Evolutionary conservation across 1,284 basidiomycete genomes (phyloP), one percentile per base, ranked within the genome.

Genomic region (Chondrostereum purpureum): DNA sequence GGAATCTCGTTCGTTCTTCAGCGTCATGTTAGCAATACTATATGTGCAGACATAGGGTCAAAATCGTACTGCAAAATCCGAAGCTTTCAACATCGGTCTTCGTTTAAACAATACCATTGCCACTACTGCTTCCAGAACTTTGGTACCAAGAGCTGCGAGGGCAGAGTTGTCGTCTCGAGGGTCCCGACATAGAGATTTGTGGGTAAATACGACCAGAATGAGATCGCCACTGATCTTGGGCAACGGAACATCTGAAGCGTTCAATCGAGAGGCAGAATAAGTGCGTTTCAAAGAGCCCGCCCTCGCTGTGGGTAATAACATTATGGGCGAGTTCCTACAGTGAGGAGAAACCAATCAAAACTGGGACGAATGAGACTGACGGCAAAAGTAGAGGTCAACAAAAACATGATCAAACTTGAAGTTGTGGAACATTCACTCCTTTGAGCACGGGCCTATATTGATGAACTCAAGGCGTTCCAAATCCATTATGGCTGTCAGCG

Each of bases 201-300:
- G 83, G 4, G 80, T 83, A 56, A 75, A 83, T 39, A 84, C 76
- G 52, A 82, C 75, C 44, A 87, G 69, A 52, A 78, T 64, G 34
- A 78, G 61, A 40, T 81, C 75, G 49, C 71, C 73, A 33, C 53
- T 54, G 43, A 71, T 56, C 20, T 37, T 42, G 1, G 14, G 49
- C 23, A 17, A 18, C 2, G 18, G 16, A 13, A 21, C n/a, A 16
- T 19, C 39, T 19, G 14, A 6, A n/a, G 16, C 16, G 13, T n/a
- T 21, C 12, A 17, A 13, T 3, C 4, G n/a, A n/a, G n/a, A 13
- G 2, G 39, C 22, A 3, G 39, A 41, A 13, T 24, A 21, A 12
- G 18, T 41, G 3, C 39, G 39, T 21, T 41, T 33, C 4, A 31
- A n/a, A 11, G 20, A 48, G n/a, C 45, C 46, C 52, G 45, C 49